A percentile compares a stretch with the other conserved stretches of the same genome.
Evolutionary conservation across 75 land plant species (phyloP).

Genomic region (Cunninghamia lanceolata): DNA sequence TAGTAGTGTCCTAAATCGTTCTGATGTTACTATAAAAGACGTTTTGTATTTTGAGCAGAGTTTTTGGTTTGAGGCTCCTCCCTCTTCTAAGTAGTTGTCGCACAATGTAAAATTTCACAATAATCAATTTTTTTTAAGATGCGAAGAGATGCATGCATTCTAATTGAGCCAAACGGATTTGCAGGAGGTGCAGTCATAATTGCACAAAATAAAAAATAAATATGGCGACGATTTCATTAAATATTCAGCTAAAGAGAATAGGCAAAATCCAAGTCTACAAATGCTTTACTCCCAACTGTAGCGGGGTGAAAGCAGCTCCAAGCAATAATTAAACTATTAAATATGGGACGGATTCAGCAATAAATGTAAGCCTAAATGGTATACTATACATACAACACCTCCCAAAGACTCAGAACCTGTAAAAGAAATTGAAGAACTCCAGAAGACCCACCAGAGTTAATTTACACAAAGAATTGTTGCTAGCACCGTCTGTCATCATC

Average conservation of each 20-base stretch:
- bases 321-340: not conserved
- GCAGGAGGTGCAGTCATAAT: too few relatives aligned
- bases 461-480: constrained; percentile 6
- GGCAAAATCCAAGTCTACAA: not conserved
- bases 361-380: not conserved
- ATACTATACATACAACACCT: not conserved
- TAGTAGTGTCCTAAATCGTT: too few relatives aligned
- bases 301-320: not conserved
- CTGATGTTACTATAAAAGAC: too few relatives aligned
- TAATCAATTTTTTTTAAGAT: too few relatives aligned
- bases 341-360: not conserved
- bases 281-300: not conserved
- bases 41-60: too few relatives aligned
- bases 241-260: not conserved
- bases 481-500: not conserved
- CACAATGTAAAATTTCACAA: too few relatives aligned
- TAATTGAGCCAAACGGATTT: not conserved
- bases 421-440: not conserved
- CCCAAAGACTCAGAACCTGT: not conserved
- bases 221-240: not conserved
- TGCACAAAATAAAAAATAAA: not conserved
- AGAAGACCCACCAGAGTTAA: not conserved
- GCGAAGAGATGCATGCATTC: too few relatives aligned
- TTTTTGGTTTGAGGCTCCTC: too few relatives aligned
- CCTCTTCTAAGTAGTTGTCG: too few relatives aligned